A percentile compares a stretch with the other conserved stretches of the same genome.
Evolutionary conservation across 2,329 filamentous ascomycete genomes (phyloP).

Genomic region (Sarocladium brachiariae): DNA sequence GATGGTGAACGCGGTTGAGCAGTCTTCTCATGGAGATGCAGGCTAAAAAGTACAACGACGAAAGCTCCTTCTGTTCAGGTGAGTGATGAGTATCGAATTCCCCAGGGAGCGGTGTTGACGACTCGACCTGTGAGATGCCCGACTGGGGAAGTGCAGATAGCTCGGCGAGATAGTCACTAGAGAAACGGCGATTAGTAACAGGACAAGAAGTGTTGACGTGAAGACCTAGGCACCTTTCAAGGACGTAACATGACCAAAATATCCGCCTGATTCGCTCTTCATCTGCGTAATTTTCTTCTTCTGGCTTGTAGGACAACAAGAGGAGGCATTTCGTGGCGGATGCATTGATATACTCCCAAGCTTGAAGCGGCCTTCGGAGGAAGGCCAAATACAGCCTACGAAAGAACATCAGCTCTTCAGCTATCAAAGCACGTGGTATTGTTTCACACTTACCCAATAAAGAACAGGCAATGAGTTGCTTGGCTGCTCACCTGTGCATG

Average conservation of each 20-base stretch:
- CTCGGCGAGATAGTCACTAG: constrained; percentile 45
- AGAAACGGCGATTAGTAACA: not conserved
- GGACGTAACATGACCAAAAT: constrained; percentile 49
- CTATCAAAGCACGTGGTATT: too few relatives aligned
- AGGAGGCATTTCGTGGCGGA: constrained; percentile 43
- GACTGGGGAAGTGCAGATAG: constrained; percentile 42
- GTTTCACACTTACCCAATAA: constrained; percentile 34
- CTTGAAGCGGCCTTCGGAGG: constrained; percentile 41
- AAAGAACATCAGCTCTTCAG: too few relatives aligned
- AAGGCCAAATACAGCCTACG: constrained; percentile 42
- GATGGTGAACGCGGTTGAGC: constrained; percentile 40
- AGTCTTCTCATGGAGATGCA: constrained; percentile 45
- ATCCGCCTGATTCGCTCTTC: constrained; percentile 42
- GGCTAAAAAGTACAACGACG: constrained; percentile 45
- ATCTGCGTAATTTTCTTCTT: constrained; percentile 29
- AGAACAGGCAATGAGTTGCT: constrained; percentile 43
- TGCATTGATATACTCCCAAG: constrained; percentile 44
- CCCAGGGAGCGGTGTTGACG: constrained; percentile 40
- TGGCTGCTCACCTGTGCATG: constrained; percentile 39
- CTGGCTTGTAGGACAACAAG: constrained; percentile 36
- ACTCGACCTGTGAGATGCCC: constrained; percentile 44
- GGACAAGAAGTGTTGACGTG: not conserved
- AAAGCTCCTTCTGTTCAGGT: constrained; percentile 34
- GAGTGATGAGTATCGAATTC: constrained; percentile 37
- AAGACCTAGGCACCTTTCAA: constrained; percentile 36